Conservation (phyloP, 164 flowering plant species). For the Liquidambar formosana region DNA sequence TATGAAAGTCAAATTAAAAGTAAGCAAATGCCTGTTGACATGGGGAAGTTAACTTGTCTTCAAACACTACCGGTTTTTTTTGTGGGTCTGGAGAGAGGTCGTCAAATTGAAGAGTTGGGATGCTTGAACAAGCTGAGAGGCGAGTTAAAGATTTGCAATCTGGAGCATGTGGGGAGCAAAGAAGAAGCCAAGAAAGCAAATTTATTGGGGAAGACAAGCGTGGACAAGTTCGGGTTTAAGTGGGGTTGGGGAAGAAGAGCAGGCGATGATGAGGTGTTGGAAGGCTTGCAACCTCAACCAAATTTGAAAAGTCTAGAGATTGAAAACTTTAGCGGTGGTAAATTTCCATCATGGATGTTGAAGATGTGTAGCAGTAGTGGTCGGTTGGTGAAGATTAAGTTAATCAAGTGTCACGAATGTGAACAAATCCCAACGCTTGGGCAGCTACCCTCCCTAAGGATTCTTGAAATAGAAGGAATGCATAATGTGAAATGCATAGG, state of each 20-base stretch:
- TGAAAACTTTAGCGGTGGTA: background rate
- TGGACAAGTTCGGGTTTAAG: background rate
- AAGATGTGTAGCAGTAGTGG: background rate
- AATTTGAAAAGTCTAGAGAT: background rate
- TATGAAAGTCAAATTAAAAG: too few species aligned
- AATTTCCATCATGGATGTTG: constrained; percentile 6
- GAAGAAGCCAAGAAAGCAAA: constrained; percentile 7
- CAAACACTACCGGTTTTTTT: constrained; percentile 8
- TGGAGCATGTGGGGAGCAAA: background rate
- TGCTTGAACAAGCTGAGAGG: background rate
- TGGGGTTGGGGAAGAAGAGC: background rate
- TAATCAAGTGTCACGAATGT: background rate
- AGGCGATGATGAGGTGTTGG: background rate
- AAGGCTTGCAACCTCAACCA: constrained; percentile 1
- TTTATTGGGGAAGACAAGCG: background rate
- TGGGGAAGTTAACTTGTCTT: constrained; percentile 6
- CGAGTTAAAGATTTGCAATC: background rate
- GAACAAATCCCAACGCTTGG: constrained; percentile 17
- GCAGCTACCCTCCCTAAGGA: constrained; percentile 12
- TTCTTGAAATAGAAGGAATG: background rate
- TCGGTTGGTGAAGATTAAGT: background rate
- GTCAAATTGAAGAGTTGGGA: background rate
- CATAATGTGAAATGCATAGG: constrained; percentile 8
- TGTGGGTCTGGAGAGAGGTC: background rate
- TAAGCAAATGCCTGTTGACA: background rate